Evolutionary conservation across 2,329 filamentous ascomycete genomes (phyloP).

Genomic region (Botrytis pseudocinerea): DNA sequence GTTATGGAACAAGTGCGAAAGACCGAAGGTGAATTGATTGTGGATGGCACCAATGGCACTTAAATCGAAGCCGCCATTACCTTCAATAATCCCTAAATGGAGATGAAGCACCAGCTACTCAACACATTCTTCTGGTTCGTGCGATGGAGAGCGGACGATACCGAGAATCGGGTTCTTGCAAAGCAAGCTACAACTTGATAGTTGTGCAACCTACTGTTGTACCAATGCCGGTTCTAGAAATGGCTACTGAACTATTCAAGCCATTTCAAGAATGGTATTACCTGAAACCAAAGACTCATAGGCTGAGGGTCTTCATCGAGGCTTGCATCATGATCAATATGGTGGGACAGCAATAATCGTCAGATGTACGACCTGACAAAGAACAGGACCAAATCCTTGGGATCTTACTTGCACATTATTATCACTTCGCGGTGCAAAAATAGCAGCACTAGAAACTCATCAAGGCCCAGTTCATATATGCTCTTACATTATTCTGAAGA

Average conservation of each 20-base stretch:
- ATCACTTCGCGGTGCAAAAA: constrained; percentile 10
- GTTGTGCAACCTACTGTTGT: constrained; percentile 12
- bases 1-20: constrained; percentile 57
- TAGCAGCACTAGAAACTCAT: not conserved
- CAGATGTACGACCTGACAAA: constrained; percentile 22
- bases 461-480: not conserved
- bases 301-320: constrained; percentile 2
- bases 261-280: constrained; percentile 9
- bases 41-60: constrained; percentile 24
- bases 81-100: not conserved
- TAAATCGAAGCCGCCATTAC: not conserved
- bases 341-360: constrained; percentile 20
- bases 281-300: constrained; percentile 8
- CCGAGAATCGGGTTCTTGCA: constrained; percentile 13
- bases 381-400: constrained; percentile 21
- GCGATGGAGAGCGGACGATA: constrained; percentile 12
- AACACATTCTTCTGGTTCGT: not conserved
- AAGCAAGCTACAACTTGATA: constrained; percentile 17
- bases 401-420: constrained; percentile 16
- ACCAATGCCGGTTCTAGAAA: constrained; percentile 14
- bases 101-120: not conserved
- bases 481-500: not conserved
- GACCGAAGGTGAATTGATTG: constrained; percentile 33
- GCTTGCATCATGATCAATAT: constrained; percentile 13
- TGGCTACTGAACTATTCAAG: constrained; percentile 8